Conservation (phyloP, 192 early-diverging fungal genomes). For the Dissophora ornata region DNA sequence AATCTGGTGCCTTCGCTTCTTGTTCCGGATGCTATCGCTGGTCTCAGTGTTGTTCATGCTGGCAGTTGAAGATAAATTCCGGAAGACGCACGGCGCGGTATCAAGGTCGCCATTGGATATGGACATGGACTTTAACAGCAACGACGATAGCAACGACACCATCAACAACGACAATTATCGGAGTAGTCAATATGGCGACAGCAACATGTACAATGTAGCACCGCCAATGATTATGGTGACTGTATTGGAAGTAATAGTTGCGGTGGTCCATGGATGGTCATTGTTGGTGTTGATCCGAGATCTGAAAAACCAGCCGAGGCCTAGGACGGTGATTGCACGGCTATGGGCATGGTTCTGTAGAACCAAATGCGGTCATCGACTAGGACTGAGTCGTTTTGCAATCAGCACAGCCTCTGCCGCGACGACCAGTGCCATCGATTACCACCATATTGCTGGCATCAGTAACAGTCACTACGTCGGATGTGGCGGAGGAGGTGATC, state of each 20-base stretch:
- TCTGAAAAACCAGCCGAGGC: slow-evolving; percentile 28
- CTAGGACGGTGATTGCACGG: slow-evolving; percentile 17
- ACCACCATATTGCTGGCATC: neutral
- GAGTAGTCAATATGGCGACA: too few species aligned
- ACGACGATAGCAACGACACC: neutral
- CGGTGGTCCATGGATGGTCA: slow-evolving; percentile 48
- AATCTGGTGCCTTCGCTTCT: slow-evolving; percentile 45
- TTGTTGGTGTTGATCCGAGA: slow-evolving; percentile 43
- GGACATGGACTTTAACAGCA: neutral
- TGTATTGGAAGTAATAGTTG: slow-evolving; percentile 26
- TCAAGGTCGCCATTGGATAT: neutral
- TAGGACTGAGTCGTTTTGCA: neutral
- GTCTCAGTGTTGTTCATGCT: slow-evolving; percentile 30
- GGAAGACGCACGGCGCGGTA: too few species aligned
- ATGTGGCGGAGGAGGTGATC: neutral
- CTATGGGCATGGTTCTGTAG: slow-evolving; percentile 32
- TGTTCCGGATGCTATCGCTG: slow-evolving; percentile 30
- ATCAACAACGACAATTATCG: too few species aligned
- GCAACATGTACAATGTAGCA: neutral
- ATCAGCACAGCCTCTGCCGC: too few species aligned
- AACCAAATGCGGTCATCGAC: slow-evolving; percentile 6
- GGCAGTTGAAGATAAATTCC: neutral
- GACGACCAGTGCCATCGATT: too few species aligned
- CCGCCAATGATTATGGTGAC: slow-evolving; percentile 14
- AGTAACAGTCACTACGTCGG: too few species aligned